Percentiles rank a stretch among this genome's conserved stretches.
These are phyloP conservation scores for Malassezia pachydermatis DNA, from an alignment of 1,284 basidiomycete genomes.

Conservation along the genomic window DNA sequence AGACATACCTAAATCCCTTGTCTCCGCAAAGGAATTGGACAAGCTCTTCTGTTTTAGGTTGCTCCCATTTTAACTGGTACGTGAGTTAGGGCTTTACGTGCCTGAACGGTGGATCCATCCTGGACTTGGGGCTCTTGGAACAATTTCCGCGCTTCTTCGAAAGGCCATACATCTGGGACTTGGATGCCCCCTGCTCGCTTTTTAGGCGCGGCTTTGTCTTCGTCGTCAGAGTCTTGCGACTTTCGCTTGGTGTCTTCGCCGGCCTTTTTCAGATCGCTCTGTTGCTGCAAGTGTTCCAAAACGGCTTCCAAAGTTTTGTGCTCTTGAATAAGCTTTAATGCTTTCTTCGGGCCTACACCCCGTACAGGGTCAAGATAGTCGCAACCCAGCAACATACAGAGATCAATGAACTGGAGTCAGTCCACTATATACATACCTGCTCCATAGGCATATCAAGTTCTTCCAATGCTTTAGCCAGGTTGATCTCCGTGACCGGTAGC, in stretches of 20 bases:
- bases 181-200: slow-evolving; percentile 51
- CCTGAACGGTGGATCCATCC: slow-evolving; percentile 76
- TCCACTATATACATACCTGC: slow-evolving; percentile 53
- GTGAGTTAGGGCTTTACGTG: slow-evolving; percentile 47
- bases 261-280: slow-evolving; percentile 13
- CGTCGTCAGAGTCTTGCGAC: slow-evolving; percentile 9
- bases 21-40: slow-evolving; percentile 87
- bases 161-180: slow-evolving; percentile 92
- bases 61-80: slow-evolving; percentile 77
- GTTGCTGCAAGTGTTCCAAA: slow-evolving; percentile 64
- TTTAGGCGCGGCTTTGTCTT: slow-evolving; percentile 19
- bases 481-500: slow-evolving; percentile 89
- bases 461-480: slow-evolving; percentile 68
- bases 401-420: slow-evolving; percentile 66
- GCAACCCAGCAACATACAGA: slow-evolving; percentile 92
- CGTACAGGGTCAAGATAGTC: slow-evolving; percentile 96
- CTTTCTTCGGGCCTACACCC: slow-evolving; percentile 89
- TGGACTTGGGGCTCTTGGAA: slow-evolving; percentile 81
- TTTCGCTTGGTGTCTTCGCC: slow-evolving; percentile 54
- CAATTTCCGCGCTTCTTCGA: slow-evolving; percentile 82
- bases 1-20: slow-evolving; percentile 84
- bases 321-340: slow-evolving; percentile 82
- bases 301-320: slow-evolving; percentile 69
- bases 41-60: slow-evolving; percentile 83
- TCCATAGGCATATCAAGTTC: slow-evolving; percentile 87